Evolutionary conservation across 306 rosid genomes (phyloP).

Genomic region (Begonia masoniana): DNA sequence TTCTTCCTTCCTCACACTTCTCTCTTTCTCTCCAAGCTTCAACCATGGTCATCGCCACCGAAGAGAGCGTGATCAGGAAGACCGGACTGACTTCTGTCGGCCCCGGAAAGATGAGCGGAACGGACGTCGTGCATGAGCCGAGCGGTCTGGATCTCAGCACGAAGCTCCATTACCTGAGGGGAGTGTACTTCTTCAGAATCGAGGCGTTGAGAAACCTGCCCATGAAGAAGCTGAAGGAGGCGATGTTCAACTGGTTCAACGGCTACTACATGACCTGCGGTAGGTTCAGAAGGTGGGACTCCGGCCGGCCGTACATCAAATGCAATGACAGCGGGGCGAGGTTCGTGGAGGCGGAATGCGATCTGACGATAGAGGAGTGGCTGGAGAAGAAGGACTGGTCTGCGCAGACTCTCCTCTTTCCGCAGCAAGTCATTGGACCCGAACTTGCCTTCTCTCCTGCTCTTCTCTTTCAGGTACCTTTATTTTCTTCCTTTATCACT

Average conservation of each 20-base stretch:
- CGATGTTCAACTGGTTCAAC: conserved; percentile 21
- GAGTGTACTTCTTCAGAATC: conserved; percentile 37
- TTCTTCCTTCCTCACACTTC: not conserved
- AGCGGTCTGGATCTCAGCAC: conserved; percentile 54
- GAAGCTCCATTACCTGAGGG: conserved; percentile 71
- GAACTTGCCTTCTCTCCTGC: conserved; percentile 66
- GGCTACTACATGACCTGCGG: conserved; percentile 35
- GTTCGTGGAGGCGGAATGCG: conserved; percentile 51
- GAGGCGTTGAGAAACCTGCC: conserved; percentile 21
- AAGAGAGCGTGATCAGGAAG: conserved; percentile 21
- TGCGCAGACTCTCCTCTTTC: conserved; percentile 25
- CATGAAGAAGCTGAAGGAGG: conserved; percentile 26
- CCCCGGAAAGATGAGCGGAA: conserved; percentile 21
- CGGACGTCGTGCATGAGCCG: conserved; percentile 24
- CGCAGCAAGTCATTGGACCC: conserved; percentile 68
- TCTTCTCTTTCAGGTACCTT: conserved; percentile 46
- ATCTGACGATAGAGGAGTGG: conserved; percentile 46
- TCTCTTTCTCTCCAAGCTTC: not conserved
- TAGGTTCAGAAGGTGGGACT: conserved; percentile 45
- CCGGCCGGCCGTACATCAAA: conserved; percentile 58
- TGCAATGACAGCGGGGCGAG: conserved; percentile 80
- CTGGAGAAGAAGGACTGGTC: conserved; percentile 29
- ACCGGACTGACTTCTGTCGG: conserved; percentile 56
- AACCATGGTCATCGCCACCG: conserved; percentile 25
- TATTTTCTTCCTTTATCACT: not conserved